Base-by-base conservation (phyloP, 768 basidiomycete genomes). In the Mrakia hoshinonis region DNA sequence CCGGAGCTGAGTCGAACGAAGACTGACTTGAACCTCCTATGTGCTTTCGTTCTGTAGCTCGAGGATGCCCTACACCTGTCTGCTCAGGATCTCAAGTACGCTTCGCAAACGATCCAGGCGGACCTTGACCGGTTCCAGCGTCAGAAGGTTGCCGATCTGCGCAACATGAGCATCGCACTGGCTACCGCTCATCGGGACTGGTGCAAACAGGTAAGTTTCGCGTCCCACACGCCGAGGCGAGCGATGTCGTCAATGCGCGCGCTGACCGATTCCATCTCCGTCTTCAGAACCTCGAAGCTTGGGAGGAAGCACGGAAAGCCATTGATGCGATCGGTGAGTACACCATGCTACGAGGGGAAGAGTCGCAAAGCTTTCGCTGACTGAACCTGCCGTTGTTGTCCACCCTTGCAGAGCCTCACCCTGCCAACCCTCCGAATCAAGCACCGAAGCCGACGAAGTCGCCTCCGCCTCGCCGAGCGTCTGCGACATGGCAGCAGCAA, bases 41-140 rank as follows among this genome's bases (percentile, higher is more conserved):
- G 26, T 24, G 12, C 18, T 34, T 43, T 2, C n/a, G 11, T 39
- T n/a, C n/a, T 63, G 67, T 79, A 98, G 94, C 85, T 99, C 47
- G 96, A 99, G 79, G 93, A 94, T 76, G 95, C 93, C 6, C 83
- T 96, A 73, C 92, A 97, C 79, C 83, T 93, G 38, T 86, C 92
- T 4, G 91, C 90, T 1, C 90, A 92, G 77, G 96, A 99, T 80
- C 84, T 99, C 55, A 95, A 97, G 78, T 98, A 95, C 80, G 90
- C 95, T 0, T 92, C 90, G 75, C 90, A 89, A 54, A 97, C 94
- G 26, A 93, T 99, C 67, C 96, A 99, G 79, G 91, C 92, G 20
- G 96, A 99, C 81, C 82, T 99, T 74, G 96, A 99, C 81, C 86
- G 96, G 63, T 99, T 99, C 81, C 96, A 99, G 79, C 86, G 96